phyloP scores from a whole-genome alignment of 2,329 filamentous ascomycete genomes.

The Emmonsiellopsis sp. region DNA sequence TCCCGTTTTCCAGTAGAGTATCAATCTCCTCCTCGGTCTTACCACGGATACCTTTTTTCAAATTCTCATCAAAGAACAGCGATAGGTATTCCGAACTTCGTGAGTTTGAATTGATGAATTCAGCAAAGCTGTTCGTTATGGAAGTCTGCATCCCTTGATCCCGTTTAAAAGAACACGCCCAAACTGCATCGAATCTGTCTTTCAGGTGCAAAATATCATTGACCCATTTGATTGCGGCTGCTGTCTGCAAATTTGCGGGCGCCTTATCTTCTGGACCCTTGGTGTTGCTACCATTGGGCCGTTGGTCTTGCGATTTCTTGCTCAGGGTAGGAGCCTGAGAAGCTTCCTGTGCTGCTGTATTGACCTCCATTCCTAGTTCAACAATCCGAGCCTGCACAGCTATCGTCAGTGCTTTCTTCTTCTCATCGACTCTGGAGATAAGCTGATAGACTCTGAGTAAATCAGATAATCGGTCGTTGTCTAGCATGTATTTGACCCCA shows the following conservation, averaged over 20 bases:
- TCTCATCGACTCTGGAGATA: slow-evolving; percentile 65
- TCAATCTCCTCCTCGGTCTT: slow-evolving; percentile 88
- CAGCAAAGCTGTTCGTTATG: slow-evolving; percentile 75
- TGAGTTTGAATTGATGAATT: slow-evolving; percentile 86
- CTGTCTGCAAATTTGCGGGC: slow-evolving; percentile 67
- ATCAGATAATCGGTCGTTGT: slow-evolving; percentile 74
- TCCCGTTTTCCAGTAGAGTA: slow-evolving; percentile 75
- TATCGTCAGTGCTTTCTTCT: slow-evolving; percentile 60
- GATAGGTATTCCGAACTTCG: slow-evolving; percentile 89
- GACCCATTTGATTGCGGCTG: slow-evolving; percentile 88
- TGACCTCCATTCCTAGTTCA: slow-evolving; percentile 74
- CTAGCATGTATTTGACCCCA: slow-evolving; percentile 80
- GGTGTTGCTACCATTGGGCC: slow-evolving; percentile 44
- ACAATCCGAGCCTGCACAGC: slow-evolving; percentile 67
- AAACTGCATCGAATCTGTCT: slow-evolving; percentile 78
- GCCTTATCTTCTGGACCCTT: slow-evolving; percentile 39
- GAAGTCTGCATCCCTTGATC: slow-evolving; percentile 74
- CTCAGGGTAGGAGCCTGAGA: slow-evolving; percentile 47
- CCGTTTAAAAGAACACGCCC: slow-evolving; percentile 60
- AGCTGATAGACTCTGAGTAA: slow-evolving; percentile 73
- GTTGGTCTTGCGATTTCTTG: slow-evolving; percentile 26
- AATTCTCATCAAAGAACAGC: slow-evolving; percentile 90
- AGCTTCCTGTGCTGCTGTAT: slow-evolving; percentile 51
- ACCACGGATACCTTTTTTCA: slow-evolving; percentile 87
- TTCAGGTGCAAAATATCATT: slow-evolving; percentile 81